These are phyloP conservation scores for Dactylellina haptotyla DNA, from an alignment of 2,329 filamentous ascomycete species.

Conservation along the genomic window DNA sequence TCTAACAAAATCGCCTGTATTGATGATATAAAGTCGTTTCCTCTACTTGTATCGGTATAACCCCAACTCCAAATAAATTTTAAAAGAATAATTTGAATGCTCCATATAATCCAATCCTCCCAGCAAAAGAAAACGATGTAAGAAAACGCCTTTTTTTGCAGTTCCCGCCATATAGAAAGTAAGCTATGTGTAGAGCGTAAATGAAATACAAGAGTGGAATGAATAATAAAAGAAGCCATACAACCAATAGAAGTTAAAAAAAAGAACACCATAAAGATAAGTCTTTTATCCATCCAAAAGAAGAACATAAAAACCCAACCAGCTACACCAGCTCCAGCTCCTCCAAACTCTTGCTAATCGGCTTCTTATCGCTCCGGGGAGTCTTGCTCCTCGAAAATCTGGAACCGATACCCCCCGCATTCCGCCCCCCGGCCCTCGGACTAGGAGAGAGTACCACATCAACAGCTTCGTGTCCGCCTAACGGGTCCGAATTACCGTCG, in stretches of 20 bases:
- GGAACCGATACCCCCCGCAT: constrained; percentile 25
- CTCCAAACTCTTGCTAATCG: constrained; percentile 28
- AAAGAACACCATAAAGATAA: background rate
- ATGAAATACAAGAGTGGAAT: too few species aligned
- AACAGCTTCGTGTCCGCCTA: constrained; percentile 48
- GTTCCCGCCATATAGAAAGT: constrained; percentile 5
- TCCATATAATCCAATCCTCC: background rate
- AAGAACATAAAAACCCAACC: background rate
- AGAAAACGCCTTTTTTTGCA: constrained; percentile 9
- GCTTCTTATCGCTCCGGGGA: constrained; percentile 11
- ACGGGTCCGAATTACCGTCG: constrained; percentile 38
- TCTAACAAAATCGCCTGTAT: background rate
- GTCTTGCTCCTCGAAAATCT: constrained; percentile 40
- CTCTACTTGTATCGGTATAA: background rate
- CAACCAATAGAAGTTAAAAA: constrained; percentile 4
- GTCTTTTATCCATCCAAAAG: background rate
- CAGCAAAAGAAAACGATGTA: background rate
- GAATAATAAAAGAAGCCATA: background rate
- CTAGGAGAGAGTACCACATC: constrained; percentile 34
- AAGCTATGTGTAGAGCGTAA: background rate
- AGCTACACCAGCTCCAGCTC: constrained; percentile 40
- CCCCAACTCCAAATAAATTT: constrained; percentile 12
- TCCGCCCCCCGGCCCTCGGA: constrained; percentile 8
- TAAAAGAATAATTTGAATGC: background rate
- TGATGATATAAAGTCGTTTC: background rate